phyloP scores from a whole-genome alignment of 2,329 filamentous ascomycete genomes.

The Penicillium psychrosexuale region DNA sequence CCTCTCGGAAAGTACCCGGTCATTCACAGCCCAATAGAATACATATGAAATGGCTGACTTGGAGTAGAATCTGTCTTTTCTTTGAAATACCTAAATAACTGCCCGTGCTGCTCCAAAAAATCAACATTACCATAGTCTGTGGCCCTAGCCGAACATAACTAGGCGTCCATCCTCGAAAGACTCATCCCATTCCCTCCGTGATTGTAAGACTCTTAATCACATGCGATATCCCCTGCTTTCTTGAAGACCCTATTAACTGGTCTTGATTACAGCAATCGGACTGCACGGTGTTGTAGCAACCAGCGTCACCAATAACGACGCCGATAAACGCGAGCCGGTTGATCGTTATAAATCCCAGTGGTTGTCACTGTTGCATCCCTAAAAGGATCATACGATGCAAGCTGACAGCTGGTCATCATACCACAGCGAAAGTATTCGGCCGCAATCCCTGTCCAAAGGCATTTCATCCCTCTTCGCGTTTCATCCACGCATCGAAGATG shows the following conservation, averaged over 20 bases:
- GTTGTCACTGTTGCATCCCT: constrained; percentile 66
- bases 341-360: constrained; percentile 64
- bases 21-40: too few relatives aligned
- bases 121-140: constrained; percentile 82
- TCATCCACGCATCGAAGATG: constrained; percentile 28
- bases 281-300: constrained; percentile 81
- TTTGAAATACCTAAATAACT: constrained; percentile 47
- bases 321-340: constrained; percentile 74
- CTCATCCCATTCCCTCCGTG: constrained; percentile 72
- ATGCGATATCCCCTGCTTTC: constrained; percentile 52
- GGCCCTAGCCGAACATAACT: constrained; percentile 58
- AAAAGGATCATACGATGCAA: constrained; percentile 81
- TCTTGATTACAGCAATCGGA: constrained; percentile 87
- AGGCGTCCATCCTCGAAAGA: constrained; percentile 90
- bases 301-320: constrained; percentile 74
- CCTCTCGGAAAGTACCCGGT: background rate
- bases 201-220: constrained; percentile 66
- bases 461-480: constrained; percentile 18
- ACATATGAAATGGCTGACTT: background rate
- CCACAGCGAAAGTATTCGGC: constrained; percentile 78
- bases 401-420: constrained; percentile 82
- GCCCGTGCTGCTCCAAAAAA: constrained; percentile 84
- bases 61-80: background rate
- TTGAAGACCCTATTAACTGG: constrained; percentile 67
- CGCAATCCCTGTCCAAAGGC: constrained; percentile 48